A percentile compares a stretch with the other conserved stretches of the same genome.
Conservation (phyloP, 495 filamentous ascomycete species). For the Penicillium malachiteum region DNA sequence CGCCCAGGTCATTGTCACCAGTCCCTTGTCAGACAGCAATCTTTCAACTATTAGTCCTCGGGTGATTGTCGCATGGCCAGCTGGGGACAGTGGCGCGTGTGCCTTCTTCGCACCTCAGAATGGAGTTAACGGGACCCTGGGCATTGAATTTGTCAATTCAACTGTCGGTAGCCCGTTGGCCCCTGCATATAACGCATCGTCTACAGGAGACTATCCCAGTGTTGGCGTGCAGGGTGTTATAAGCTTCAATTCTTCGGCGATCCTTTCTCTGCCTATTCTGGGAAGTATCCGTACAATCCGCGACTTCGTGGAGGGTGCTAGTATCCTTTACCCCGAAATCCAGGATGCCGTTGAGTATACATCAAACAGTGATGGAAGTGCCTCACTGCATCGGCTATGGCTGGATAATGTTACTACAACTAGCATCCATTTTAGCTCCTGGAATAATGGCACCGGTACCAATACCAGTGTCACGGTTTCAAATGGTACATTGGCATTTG, state of each 20-base stretch:
- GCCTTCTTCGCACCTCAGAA: constrained; percentile 54
- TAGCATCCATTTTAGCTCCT: constrained; percentile 48
- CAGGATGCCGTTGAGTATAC: constrained; percentile 48
- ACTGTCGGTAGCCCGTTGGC: constrained; percentile 33
- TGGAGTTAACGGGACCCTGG: constrained; percentile 53
- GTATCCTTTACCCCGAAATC: constrained; percentile 49
- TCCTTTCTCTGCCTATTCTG: constrained; percentile 53
- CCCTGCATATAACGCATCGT: constrained; percentile 31
- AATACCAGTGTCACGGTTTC: constrained; percentile 30
- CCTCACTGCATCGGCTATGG: constrained; percentile 53
- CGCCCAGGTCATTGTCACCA: constrained; percentile 59
- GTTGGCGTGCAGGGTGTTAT: constrained; percentile 53
- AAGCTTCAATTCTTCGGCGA: constrained; percentile 55
- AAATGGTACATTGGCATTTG: constrained; percentile 45
- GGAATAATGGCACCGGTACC: constrained; percentile 16
- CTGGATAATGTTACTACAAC: constrained; percentile 56
- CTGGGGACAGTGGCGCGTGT: constrained; percentile 60
- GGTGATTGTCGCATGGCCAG: constrained; percentile 62
- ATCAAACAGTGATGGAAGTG: constrained; percentile 36
- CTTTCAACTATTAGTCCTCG: constrained; percentile 54
- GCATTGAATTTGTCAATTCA: constrained; percentile 49
- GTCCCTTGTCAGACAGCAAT: constrained; percentile 51
- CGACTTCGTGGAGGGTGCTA: constrained; percentile 60
- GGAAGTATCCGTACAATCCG: constrained; percentile 62
- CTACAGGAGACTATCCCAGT: constrained; percentile 23